Evolutionary conservation across 2,329 filamentous ascomycete species (phyloP).

Genomic region (Tolypocladium amazonense): DNA sequence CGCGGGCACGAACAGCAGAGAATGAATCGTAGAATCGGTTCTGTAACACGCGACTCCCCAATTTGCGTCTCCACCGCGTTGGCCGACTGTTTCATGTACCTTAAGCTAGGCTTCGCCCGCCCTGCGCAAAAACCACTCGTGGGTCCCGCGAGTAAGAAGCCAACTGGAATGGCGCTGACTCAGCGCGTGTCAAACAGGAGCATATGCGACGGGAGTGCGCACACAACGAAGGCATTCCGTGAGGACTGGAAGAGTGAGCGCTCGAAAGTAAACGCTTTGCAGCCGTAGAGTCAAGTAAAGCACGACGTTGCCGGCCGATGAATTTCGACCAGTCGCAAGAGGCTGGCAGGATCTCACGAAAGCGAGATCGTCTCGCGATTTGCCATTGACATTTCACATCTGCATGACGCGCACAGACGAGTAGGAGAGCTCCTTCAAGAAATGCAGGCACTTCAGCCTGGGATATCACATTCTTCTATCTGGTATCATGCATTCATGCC

Average conservation of each 20-base stretch:
- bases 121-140: background rate
- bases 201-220: too few relatives aligned
- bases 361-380: background rate
- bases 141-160: background rate
- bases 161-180: background rate
- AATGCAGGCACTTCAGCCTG: background rate
- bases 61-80: background rate
- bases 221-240: background rate
- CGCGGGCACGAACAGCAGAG: background rate
- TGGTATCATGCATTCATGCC: background rate
- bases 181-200: background rate
- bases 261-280: background rate
- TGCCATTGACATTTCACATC: background rate
- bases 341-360: background rate
- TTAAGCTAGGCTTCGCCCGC: too few relatives aligned
- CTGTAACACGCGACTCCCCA: background rate
- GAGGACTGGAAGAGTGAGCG: background rate
- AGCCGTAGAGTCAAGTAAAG: background rate
- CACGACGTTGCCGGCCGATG: background rate
- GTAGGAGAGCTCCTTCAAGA: background rate
- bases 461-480: background rate
- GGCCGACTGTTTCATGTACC: background rate
- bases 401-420: background rate
- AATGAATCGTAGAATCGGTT: background rate
- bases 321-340: background rate